Base-by-base conservation (phyloP, 495 filamentous ascomycete species). In the Penicillium nucicola region DNA sequence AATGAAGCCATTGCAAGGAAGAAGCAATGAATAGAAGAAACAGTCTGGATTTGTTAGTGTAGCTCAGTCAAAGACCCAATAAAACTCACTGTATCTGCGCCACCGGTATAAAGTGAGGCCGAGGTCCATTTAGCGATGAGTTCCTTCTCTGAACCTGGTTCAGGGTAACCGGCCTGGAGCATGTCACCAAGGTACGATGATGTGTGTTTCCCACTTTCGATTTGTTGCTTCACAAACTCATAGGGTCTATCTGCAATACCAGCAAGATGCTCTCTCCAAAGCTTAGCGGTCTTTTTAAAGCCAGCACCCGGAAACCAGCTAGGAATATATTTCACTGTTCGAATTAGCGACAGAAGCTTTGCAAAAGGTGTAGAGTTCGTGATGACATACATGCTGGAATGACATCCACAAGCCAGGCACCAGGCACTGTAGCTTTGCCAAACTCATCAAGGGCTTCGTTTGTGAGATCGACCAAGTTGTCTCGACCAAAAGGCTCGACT, bases 91-190 rank as follows among this genome's bases (percentile, higher is more conserved):
- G 72, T 84, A 51, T 84, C 83, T 15, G 78, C 76, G 4, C 82
- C 83, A 12, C 77, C 83, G 25, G 78, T 68, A 35, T 83, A 77
- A 0, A 85, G 59, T 0, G 75, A 72, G 31, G 70, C 72, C 1
- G 80, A 67, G 10, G 72, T 60, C 69, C 68, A 75, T 47, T 75
- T 79, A 13, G 66, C 66, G 11, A 61, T 48, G 0, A 48, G 19
- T 22, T 74, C 64, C 15, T 67, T 58, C 17, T 75, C 64, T 0
- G 53, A 19, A 0, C 51, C 57, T 5, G 56, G 41, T 1, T 20
- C 7, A 0, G 48, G 50, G 8, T 42, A 50, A 0, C 47, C 54
- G 1, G 57, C 56, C 4, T 51, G 44, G 10, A 79, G 53, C 0
- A 71, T 44, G 15, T 61, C 54, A 0, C 71, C 64, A 8, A 78